Evolutionary conservation across 1,284 basidiomycete species (phyloP).

Genomic region (Ustilago trichophora): DNA sequence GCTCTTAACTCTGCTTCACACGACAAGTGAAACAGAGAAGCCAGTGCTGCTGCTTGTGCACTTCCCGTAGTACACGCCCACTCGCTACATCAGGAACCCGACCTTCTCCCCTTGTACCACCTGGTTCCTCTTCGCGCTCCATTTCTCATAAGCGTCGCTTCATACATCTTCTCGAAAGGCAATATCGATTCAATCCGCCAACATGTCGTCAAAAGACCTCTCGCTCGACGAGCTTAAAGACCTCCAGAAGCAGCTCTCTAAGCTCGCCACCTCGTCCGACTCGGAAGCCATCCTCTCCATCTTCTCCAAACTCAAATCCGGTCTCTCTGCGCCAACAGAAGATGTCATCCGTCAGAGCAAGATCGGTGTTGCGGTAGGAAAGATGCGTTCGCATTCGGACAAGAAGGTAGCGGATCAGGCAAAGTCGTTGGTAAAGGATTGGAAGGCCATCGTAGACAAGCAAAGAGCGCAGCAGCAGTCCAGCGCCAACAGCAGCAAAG

Average conservation of each 20-base stretch:
- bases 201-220: constrained; percentile 24
- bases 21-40: too few relatives aligned
- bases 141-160: background rate
- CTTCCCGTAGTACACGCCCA: too few relatives aligned
- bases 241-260: constrained; percentile 53
- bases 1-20: too few relatives aligned
- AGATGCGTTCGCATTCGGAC: constrained; percentile 79
- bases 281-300: constrained; percentile 77
- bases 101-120: too few relatives aligned
- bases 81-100: too few relatives aligned
- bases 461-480: constrained; percentile 68
- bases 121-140: too few relatives aligned
- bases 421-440: constrained; percentile 82
- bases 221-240: constrained; percentile 52
- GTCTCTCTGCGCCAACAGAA: constrained; percentile 80
- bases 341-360: constrained; percentile 76
- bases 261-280: constrained; percentile 34
- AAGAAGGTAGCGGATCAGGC: constrained; percentile 82
- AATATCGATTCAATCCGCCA: background rate
- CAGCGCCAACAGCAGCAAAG: constrained; percentile 25
- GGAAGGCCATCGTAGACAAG: constrained; percentile 63
- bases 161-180: background rate
- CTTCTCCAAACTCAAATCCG: constrained; percentile 78
- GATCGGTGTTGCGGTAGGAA: constrained; percentile 90
- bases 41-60: too few relatives aligned